Percentiles rank a stretch among this genome's conserved stretches.
Conservation (phyloP, 2,329 filamentous ascomycete species). For the Cladophialophora exuberans region DNA sequence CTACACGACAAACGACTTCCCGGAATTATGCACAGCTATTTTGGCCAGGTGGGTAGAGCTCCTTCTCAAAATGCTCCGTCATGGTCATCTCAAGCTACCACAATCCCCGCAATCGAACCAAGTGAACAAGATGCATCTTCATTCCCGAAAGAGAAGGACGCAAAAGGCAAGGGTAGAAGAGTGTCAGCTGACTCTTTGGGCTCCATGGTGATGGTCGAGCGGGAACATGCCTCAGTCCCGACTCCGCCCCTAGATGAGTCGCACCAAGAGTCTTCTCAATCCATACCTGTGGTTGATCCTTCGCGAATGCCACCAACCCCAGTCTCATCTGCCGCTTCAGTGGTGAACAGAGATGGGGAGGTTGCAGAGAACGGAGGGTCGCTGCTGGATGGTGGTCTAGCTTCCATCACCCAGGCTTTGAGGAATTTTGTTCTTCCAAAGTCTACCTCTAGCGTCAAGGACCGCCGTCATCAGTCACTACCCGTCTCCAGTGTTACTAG, state of each 20-base stretch:
- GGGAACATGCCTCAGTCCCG: constrained; percentile 39
- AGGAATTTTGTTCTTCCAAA: constrained; percentile 49
- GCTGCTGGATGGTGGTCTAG: constrained; percentile 42
- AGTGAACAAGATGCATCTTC: constrained; percentile 18
- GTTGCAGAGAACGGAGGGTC: constrained; percentile 44
- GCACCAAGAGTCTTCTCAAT: constrained; percentile 33
- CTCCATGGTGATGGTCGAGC: constrained; percentile 48
- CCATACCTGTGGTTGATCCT: constrained; percentile 37
- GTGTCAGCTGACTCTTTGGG: constrained; percentile 41
- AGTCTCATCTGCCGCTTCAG: constrained; percentile 46
- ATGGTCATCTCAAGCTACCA: constrained; percentile 44
- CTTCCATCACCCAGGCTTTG: constrained; percentile 48
- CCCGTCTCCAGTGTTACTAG: constrained; percentile 68
- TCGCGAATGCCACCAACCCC: constrained; percentile 49
- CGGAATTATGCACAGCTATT: constrained; percentile 92
- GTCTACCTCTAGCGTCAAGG: constrained; percentile 39
- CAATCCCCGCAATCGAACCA: constrained; percentile 33
- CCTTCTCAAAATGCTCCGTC: constrained; percentile 60
- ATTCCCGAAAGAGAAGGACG: constrained; percentile 12
- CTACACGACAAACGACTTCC: constrained; percentile 92
- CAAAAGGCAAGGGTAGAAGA: constrained; percentile 34
- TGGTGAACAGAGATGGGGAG: constrained; percentile 49
- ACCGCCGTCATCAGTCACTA: constrained; percentile 51
- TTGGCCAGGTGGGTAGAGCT: constrained; percentile 97
- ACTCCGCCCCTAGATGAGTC: constrained; percentile 35